Evolutionary conservation across 1,139 yeast genomes (phyloP).

Genomic region (Entelexis sorbosivorans): DNA sequence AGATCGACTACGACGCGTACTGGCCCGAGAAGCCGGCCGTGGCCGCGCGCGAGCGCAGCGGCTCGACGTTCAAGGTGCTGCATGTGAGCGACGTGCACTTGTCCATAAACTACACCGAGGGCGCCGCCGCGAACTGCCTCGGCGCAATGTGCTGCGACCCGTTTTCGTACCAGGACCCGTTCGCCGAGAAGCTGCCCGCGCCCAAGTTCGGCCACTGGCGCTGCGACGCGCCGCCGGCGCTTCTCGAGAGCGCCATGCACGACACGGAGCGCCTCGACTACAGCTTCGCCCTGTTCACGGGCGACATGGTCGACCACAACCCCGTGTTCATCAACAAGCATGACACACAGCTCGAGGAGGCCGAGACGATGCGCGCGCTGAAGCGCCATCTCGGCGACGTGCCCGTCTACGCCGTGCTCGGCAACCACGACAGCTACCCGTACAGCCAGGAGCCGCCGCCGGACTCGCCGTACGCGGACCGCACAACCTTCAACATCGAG

Average conservation of each 20-base stretch:
- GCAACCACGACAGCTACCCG: slow-evolving; percentile 67
- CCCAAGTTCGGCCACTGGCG: slow-evolving; percentile 48
- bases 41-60: slow-evolving; percentile 21
- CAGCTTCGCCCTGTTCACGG: slow-evolving; percentile 57
- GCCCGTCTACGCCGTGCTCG: slow-evolving; percentile 56
- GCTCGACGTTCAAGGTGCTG: slow-evolving; percentile 45
- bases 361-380: slow-evolving; percentile 41
- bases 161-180: slow-evolving; percentile 31
- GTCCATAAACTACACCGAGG: slow-evolving; percentile 45
- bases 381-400: slow-evolving; percentile 44
- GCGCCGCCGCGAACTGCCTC: slow-evolving; percentile 50
- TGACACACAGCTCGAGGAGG: slow-evolving; percentile 45
- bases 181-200: slow-evolving; percentile 39
- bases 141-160: slow-evolving; percentile 42
- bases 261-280: slow-evolving; percentile 26
- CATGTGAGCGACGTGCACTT: slow-evolving; percentile 58
- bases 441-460: slow-evolving; percentile 58
- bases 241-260: slow-evolving; percentile 18
- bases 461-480: slow-evolving; percentile 38
- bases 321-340: slow-evolving; percentile 47
- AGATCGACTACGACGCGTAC: slow-evolving; percentile 34
- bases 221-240: slow-evolving; percentile 51
- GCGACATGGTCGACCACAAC: slow-evolving; percentile 54
- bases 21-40: slow-evolving; percentile 37
- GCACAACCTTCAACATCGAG: slow-evolving; percentile 51